Evolutionary conservation across 108 stramenopile genomes (phyloP).

Genomic region (Pseudonitzschia pungens): DNA sequence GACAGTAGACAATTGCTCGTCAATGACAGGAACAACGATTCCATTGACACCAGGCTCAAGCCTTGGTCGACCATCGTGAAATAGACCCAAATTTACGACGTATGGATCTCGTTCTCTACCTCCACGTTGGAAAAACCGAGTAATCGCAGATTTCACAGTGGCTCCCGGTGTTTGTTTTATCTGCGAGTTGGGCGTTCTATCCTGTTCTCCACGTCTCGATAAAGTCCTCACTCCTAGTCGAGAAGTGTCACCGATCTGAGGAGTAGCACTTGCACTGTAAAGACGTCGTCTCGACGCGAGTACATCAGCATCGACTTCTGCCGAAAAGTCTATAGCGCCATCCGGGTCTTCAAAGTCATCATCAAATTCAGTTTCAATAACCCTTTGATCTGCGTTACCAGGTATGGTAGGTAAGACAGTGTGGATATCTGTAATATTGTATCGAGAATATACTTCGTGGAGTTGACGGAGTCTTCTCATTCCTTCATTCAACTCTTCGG

Average conservation of each 20-base stretch:
- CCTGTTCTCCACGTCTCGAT: constrained; percentile 17
- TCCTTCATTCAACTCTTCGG: constrained; percentile 74
- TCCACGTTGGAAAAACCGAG: constrained; percentile 84
- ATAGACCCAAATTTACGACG: constrained; percentile 86
- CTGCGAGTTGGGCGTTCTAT: constrained; percentile 15
- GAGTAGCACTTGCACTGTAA: constrained; percentile 26
- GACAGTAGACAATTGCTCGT: constrained; percentile 90
- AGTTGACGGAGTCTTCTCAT: constrained; percentile 78
- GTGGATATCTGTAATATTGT: constrained; percentile 70
- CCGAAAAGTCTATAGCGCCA: constrained; percentile 65
- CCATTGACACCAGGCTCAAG: constrained; percentile 88
- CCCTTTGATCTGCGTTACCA: constrained; percentile 41
- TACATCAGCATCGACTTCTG: constrained; percentile 86
- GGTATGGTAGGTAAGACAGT: constrained; percentile 55
- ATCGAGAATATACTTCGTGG: constrained; percentile 73
- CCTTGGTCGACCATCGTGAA: constrained; percentile 85
- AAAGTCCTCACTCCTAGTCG: constrained; percentile 30
- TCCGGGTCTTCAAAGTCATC: constrained; percentile 79
- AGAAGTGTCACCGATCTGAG: constrained; percentile 7
- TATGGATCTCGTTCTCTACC: constrained; percentile 83
- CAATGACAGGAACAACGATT: constrained; percentile 89
- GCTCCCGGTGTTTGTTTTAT: constrained; percentile 78
- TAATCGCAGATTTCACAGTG: constrained; percentile 88
- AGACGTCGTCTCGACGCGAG: constrained; percentile 77
- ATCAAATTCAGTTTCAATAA: constrained; percentile 59